Evolutionary conservation across 2,329 filamentous ascomycete genomes (phyloP), one percentile per base, ranked within the genome.

Genomic region (Botrytis fragariae): DNA sequence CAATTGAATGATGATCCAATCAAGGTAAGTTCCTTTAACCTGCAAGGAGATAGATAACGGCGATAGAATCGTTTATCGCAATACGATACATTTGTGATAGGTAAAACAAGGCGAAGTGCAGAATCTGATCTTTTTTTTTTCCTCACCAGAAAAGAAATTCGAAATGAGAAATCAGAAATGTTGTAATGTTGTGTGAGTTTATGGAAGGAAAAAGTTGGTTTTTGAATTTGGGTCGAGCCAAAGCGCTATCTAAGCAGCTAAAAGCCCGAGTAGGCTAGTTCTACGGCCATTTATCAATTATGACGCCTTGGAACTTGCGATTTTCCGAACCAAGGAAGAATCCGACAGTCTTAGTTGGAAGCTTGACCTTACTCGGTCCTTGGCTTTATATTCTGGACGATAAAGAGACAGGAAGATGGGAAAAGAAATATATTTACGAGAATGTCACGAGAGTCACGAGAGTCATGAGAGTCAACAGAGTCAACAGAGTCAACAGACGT

Each of bases 11-110:
- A 69, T 44, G 44, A 5, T 29, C 45, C 29, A 68, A 39, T 54
- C 16, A 68, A 51, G 25, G 48, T n/a, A n/a, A 6, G 1, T 3
- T 39, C 4, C 7, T 20, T 68, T 39, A 54, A 68, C 45, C 64
- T 51, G 25, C 25, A 37, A 68, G 14, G 45, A 69, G 67, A 60
- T 69, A 69, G 67, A 69, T 69, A 60, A 69, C 18, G 22, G n/a
- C 9, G 29, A 32, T 59, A 5, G 22, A 12, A 25, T 44, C 51
- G 32, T 60, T 69, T 60, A 39, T 68, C 64, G 64, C 64, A 25
- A 68, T 54, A 51, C 64, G 37, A 68, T 68, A 12, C 64, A 68
- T 68, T 68, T 54, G 45, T 54, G 35, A 37, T 54, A 7, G 8
- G 64, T 39, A 29, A 4, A 54, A 54, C 45, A 1, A 68, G 45